Conservation (phyloP, 2,329 filamentous ascomycete genomes). For the Penicillium sp. region DNA sequence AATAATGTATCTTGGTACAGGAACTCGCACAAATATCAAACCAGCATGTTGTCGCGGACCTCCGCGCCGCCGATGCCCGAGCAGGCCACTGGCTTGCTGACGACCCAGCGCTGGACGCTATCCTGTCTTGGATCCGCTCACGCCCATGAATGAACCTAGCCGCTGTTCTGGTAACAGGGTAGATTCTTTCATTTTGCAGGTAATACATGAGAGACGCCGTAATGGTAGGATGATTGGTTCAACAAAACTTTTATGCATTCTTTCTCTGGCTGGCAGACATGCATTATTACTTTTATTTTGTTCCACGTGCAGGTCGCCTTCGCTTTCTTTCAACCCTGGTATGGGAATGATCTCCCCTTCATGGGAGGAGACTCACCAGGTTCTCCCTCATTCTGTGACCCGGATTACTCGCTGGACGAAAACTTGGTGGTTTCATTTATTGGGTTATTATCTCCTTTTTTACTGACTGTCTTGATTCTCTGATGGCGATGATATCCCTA, state of each 20-base stretch:
- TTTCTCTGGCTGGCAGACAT: constrained; percentile 19
- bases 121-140: constrained; percentile 51
- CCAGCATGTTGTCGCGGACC: constrained; percentile 58
- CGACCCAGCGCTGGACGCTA: constrained; percentile 60
- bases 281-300: not conserved
- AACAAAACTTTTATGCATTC: constrained; percentile 11
- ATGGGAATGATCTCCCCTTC: too few species aligned
- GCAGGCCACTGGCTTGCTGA: constrained; percentile 67
- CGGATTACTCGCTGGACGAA: constrained; percentile 10
- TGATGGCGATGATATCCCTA: constrained; percentile 28
- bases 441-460: constrained; percentile 12
- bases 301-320: constrained; percentile 26
- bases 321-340: constrained; percentile 22
- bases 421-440: not conserved
- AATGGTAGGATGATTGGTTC: constrained; percentile 12
- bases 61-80: constrained; percentile 59
- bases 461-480: constrained; percentile 5
- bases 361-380: too few species aligned
- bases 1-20: constrained; percentile 38
- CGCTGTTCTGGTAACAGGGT: not conserved
- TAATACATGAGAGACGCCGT: not conserved
- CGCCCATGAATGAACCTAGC: constrained; percentile 32
- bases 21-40: constrained; percentile 64
- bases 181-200: not conserved
- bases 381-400: too few species aligned